A percentile compares a stretch with the other conserved stretches of the same genome.
These are phyloP conservation scores for Apodospora peruviana DNA, from an alignment of 495 filamentous ascomycete genomes.

Conservation along the genomic window DNA sequence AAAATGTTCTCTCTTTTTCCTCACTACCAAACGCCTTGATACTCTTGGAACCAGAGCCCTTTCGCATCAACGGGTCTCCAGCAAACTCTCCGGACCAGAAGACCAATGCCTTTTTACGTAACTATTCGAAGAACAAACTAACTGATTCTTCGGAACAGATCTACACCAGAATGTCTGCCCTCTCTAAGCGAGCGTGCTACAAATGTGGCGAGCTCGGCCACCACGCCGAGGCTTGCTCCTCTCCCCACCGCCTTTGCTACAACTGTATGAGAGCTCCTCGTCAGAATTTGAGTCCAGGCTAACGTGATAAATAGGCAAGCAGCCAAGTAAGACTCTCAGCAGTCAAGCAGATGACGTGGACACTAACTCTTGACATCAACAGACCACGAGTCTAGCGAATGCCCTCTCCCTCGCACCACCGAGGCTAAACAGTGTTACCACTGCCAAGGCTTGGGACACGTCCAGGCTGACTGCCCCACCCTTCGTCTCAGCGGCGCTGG, in stretches of 20 bases:
- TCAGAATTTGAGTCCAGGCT: constrained; percentile 1
- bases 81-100: no score
- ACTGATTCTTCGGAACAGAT: no score
- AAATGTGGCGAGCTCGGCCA: constrained; percentile 99
- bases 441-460: constrained; percentile 96
- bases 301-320: constrained; percentile 58
- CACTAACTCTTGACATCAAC: constrained; percentile 16
- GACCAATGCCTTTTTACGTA: no score
- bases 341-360: constrained; percentile 18
- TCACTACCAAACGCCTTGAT: no score
- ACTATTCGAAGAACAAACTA: no score
- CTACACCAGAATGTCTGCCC: constrained; percentile 92
- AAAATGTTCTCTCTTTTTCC: no score
- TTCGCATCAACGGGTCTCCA: no score
- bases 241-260: constrained; percentile 96
- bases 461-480: constrained; percentile 98
- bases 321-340: constrained; percentile 58
- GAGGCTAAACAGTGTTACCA: constrained; percentile 99
- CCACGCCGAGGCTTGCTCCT: constrained; percentile 97
- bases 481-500: constrained; percentile 79
- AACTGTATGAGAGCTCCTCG: constrained; percentile 60
- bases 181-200: constrained; percentile 97
- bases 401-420: constrained; percentile 91
- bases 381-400: constrained; percentile 98
- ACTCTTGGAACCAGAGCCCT: no score